phyloP scores from a whole-genome alignment of 306 rosid genomes.

The Styphnolobium japonicum region DNA sequence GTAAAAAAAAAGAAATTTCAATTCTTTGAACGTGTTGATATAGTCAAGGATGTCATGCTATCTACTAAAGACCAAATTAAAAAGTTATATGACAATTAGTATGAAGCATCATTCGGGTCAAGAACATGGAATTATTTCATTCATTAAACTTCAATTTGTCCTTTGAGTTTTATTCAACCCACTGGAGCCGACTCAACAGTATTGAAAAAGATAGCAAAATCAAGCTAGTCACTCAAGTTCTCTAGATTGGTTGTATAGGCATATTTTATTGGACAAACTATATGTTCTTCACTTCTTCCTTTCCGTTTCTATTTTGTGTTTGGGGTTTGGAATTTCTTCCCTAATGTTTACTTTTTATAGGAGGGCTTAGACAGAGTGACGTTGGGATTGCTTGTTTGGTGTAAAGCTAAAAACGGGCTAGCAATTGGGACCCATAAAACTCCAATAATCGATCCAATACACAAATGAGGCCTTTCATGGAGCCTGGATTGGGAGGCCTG shows the following conservation, averaged over 20 bases:
- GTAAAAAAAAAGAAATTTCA: too few species aligned
- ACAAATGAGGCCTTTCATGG: background rate
- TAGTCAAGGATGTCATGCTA: slow-evolving; percentile 17
- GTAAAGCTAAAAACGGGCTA: background rate
- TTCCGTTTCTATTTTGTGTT: background rate
- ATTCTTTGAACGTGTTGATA: background rate
- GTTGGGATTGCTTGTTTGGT: background rate
- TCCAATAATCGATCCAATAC: background rate
- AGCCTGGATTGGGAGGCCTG: background rate
- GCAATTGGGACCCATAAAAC: background rate
- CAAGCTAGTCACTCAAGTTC: background rate
- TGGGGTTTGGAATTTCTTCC: background rate
- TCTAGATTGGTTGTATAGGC: background rate
- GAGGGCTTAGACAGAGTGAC: background rate
- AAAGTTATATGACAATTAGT: background rate
- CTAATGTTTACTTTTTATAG: background rate
- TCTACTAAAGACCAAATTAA: background rate
- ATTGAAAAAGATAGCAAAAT: background rate
- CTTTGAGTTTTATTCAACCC: slow-evolving; percentile 9
- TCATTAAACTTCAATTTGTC: background rate
- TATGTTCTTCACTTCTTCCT: background rate
- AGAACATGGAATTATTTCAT: background rate
- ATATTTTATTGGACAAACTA: background rate
- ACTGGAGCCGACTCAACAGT: slow-evolving; percentile 2
- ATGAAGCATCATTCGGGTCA: background rate